These are phyloP conservation scores for Pestalotiopsis sp. DNA, from an alignment of 2,329 filamentous ascomycete species.

Conservation along the genomic window DNA sequence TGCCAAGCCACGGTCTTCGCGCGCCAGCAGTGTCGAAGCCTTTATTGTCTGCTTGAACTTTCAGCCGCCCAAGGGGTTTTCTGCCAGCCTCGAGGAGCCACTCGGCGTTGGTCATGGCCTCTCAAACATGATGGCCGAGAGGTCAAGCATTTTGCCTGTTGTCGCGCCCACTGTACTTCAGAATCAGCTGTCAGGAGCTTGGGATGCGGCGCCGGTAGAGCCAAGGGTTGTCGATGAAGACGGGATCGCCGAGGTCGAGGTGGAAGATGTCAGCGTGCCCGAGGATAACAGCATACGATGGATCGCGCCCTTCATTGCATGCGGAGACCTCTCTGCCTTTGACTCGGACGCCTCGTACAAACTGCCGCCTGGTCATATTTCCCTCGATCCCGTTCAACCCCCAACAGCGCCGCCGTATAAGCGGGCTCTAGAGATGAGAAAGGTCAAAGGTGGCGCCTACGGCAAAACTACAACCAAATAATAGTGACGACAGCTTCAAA, in stretches of 20 bases:
- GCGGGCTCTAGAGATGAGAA: slow-evolving; percentile 82
- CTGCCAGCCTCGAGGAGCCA: slow-evolving; percentile 74
- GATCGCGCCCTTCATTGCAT: slow-evolving; percentile 97
- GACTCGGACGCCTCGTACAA: slow-evolving; percentile 95
- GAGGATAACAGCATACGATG: slow-evolving; percentile 60
- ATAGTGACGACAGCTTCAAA: too few relatives aligned
- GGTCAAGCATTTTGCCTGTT: slow-evolving; percentile 41
- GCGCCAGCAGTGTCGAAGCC: slow-evolving; percentile 95
- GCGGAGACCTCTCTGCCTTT: slow-evolving; percentile 90
- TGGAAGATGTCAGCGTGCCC: slow-evolving; percentile 47
- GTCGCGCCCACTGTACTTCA: slow-evolving; percentile 47
- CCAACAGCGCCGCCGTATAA: slow-evolving; percentile 96
- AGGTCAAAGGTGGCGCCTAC: slow-evolving; percentile 74
- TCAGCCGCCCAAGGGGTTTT: slow-evolving; percentile 74
- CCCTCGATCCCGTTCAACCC: slow-evolving; percentile 89
- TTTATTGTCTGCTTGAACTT: slow-evolving; percentile 97
- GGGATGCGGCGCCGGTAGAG: slow-evolving; percentile 35
- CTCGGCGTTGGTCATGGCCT: slow-evolving; percentile 66
- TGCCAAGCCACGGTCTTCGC: slow-evolving; percentile 89
- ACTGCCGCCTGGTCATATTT: slow-evolving; percentile 82
- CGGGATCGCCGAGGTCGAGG: slow-evolving; percentile 48
- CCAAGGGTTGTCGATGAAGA: slow-evolving; percentile 26
- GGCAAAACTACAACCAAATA: slow-evolving; percentile 61
- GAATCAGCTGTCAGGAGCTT: slow-evolving; percentile 45
- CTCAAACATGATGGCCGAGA: slow-evolving; percentile 49